These are phyloP conservation scores for Mayamaea pseudoterrestris DNA, from an alignment of 108 stramenopile species.

Conservation along the genomic window DNA sequence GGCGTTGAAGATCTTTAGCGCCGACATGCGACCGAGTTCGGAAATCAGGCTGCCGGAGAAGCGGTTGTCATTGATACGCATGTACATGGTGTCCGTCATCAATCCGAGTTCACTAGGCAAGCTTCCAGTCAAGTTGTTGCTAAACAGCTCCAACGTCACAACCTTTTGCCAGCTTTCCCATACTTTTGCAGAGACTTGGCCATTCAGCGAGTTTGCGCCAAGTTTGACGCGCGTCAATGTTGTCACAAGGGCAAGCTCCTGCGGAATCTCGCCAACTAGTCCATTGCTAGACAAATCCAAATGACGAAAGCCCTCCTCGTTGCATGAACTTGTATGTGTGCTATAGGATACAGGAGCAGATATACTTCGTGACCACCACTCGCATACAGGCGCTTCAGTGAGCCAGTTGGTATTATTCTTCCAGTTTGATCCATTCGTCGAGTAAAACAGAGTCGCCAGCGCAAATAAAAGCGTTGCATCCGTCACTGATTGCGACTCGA, in stretches of 20 bases:
- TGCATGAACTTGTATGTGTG: too few species aligned
- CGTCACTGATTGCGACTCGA: too few species aligned
- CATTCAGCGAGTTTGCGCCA: not conserved
- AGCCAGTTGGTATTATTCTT: not conserved
- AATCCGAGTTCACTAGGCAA: conserved; percentile 12
- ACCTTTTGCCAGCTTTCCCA: not conserved
- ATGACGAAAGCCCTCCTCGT: too few species aligned
- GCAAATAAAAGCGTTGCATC: too few species aligned
- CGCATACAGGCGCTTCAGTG: not conserved
- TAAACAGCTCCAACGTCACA: not conserved
- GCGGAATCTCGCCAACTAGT: conserved; percentile 21
- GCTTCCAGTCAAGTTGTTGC: conserved; percentile 13
- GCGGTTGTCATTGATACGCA: not conserved
- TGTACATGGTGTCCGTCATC: not conserved
- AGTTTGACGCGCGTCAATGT: not conserved
- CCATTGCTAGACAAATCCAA: too few species aligned
- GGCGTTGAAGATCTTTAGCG: too few species aligned
- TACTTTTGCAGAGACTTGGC: not conserved
- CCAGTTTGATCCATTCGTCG: conserved; percentile 7
- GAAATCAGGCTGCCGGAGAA: too few species aligned
- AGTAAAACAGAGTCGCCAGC: conserved; percentile 6
- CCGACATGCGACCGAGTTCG: too few species aligned
- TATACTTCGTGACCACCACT: too few species aligned
- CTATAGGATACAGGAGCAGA: too few species aligned
- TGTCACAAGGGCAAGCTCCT: conserved; percentile 1